These are phyloP conservation scores for Clavispora asparagi DNA, from an alignment of 805 yeast species.

Conservation along the genomic window DNA sequence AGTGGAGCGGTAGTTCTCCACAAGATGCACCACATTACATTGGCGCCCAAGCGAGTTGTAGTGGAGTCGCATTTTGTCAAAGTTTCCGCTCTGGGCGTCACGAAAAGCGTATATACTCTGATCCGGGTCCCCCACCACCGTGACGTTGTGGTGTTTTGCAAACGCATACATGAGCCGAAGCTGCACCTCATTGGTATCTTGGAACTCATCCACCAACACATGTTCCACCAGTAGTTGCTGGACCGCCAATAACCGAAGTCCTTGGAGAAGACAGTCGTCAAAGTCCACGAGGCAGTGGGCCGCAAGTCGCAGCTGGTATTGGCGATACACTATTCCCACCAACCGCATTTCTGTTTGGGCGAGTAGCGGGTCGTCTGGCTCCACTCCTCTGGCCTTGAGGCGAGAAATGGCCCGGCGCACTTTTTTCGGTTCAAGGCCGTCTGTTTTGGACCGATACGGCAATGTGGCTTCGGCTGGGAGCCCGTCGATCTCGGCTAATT, in stretches of 20 bases:
- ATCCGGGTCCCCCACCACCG: constrained; percentile 95
- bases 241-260: constrained; percentile 42
- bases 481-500: constrained; percentile 11
- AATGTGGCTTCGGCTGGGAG: constrained; percentile 12
- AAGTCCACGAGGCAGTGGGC: constrained; percentile 57
- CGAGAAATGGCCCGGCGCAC: constrained; percentile 46
- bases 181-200: constrained; percentile 82
- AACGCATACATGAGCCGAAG: constrained; percentile 56
- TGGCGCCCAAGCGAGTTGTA: constrained; percentile 16
- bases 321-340: constrained; percentile 36
- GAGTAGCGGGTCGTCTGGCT: constrained; percentile 30
- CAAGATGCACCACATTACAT: constrained; percentile 41
- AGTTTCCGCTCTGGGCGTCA: constrained; percentile 68
- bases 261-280: constrained; percentile 69
- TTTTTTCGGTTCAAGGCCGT: constrained; percentile 36
- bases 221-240: constrained; percentile 48
- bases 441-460: constrained; percentile 8
- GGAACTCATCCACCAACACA: constrained; percentile 89
- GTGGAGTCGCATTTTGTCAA: constrained; percentile 46
- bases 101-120: constrained; percentile 91
- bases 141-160: constrained; percentile 47
- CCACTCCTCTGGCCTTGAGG: constrained; percentile 49
- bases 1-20: constrained; percentile 80
- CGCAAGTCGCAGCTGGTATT: constrained; percentile 48
- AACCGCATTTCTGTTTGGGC: constrained; percentile 8